These are phyloP conservation scores for Hamamelis virginiana DNA, from an alignment of 164 flowering plant species.

Conservation along the genomic window DNA sequence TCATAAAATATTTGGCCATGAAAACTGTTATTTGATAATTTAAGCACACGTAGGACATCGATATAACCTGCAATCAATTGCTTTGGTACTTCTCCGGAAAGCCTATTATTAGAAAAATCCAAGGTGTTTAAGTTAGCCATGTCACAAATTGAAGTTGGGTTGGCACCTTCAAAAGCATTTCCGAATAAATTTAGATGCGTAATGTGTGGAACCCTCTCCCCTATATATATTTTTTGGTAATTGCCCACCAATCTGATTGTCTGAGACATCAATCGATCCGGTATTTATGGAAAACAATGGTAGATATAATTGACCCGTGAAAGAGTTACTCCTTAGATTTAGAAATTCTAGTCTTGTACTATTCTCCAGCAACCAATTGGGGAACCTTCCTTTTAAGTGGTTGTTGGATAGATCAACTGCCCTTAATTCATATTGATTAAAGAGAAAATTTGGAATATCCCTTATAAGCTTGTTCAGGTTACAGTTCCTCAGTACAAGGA, in stretches of 20 bases:
- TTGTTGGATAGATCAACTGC: slow-evolving; percentile 8
- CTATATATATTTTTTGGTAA: background rate
- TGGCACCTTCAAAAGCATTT: background rate
- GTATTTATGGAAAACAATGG: background rate
- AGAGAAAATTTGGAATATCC: background rate
- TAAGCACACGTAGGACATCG: too few relatives aligned
- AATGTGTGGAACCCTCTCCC: background rate
- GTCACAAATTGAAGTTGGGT: background rate
- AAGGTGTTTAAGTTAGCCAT: background rate
- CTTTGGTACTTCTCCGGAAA: too few relatives aligned
- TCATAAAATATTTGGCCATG: too few relatives aligned
- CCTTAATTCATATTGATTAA: background rate
- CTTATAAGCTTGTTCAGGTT: background rate
- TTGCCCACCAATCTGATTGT: background rate
- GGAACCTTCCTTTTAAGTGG: slow-evolving; percentile 2
- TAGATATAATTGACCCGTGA: slow-evolving; percentile 4
- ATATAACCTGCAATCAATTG: too few relatives aligned
- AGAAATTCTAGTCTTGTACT: background rate
- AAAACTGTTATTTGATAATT: too few relatives aligned
- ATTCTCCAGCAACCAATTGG: slow-evolving; percentile 11
- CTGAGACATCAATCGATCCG: slow-evolving; percentile 2
- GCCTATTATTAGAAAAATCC: background rate
- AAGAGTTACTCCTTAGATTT: slow-evolving; percentile 1
- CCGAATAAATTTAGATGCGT: background rate
- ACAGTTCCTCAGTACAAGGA: background rate